Evolutionary conservation across 352 stramenopile genomes (phyloP), one percentile per base, ranked within the genome.

Genomic region (Phytophthora pinifolia): DNA sequence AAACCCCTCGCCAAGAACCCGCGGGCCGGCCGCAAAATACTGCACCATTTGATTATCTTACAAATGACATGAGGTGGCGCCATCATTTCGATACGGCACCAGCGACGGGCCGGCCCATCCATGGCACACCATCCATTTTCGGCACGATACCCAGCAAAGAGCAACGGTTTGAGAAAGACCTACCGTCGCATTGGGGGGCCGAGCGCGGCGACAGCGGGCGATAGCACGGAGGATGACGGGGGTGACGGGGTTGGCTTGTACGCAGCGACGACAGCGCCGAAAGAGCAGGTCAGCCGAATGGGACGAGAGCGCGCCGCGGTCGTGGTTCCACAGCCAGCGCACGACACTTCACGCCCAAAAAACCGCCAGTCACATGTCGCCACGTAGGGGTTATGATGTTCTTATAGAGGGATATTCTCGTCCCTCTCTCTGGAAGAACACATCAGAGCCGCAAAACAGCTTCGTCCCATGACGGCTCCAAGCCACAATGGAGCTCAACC

Each of bases 291-390:
- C 20, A 14, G 39, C 17, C 27, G 15, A 9, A 10, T 8, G n/a
- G 6, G 34, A 35, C 37, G 18, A 34, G 31, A 32, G 14, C 27
- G 6, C 33, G 17, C 17, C 20, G 15, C 1, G 20, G 20, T 22
- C 20, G 20, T 22, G 20, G 32, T n/a, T 13, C 35, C 29, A 9
- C 18, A 25, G 6, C 3, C 6, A 31, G 31, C 7, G 29, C 33
- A 31, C 44, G 32, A 52, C 38, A 18, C 35, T 38, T 36, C 39
- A 43, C n/a, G 42, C 33, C 42, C 43, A 59, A 58, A 65, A 60
- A 67, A 67, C 42, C 42, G 46, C 68, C 68, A 77, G 45, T 74
- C 37, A 67, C 29, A 56, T 58, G 57, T 54, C 47, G 65, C 65
- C 69, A 78, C 69, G 69, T 78, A 35, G 72, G 42, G 48, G 46